These are phyloP conservation scores for Silene latifolia DNA, from an alignment of 148 eudicot species.

Conservation along the genomic window DNA sequence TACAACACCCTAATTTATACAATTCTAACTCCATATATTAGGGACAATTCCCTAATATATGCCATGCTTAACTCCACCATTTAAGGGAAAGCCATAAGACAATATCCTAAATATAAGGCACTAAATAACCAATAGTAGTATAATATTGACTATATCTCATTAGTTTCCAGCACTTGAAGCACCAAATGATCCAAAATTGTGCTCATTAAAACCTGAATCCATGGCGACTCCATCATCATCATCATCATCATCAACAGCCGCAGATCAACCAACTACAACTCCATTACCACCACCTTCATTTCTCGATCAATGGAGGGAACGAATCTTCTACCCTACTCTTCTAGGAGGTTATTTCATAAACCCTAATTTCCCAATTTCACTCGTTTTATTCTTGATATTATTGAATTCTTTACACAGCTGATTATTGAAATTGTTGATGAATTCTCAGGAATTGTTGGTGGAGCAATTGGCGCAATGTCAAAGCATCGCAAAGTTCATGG, in stretches of 20 bases:
- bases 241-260: not conserved
- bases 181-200: not conserved
- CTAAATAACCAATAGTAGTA: too few relatives aligned
- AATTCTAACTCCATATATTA: too few relatives aligned
- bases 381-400: not conserved
- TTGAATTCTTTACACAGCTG: not conserved
- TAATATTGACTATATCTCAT: too few relatives aligned
- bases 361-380: not conserved
- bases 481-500: conserved; percentile 71
- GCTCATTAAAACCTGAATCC: not conserved
- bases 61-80: too few relatives aligned
- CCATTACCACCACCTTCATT: conserved; percentile 37
- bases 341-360: conserved; percentile 46
- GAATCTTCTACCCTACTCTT: conserved; percentile 59
- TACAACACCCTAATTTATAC: too few relatives aligned
- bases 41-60: too few relatives aligned
- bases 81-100: too few relatives aligned
- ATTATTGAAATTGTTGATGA: not conserved
- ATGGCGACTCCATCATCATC: conserved; percentile 22
- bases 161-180: too few relatives aligned
- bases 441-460: conserved; percentile 63
- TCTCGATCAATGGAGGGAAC: conserved; percentile 50
- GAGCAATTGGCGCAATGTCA: conserved; percentile 58
- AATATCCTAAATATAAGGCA: too few relatives aligned
- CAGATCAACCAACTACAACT: conserved; percentile 13